Evolutionary conservation across 208 protist species (phyloP), one percentile per base, ranked within the genome.

Genomic region (Trypanosoma caninum): DNA sequence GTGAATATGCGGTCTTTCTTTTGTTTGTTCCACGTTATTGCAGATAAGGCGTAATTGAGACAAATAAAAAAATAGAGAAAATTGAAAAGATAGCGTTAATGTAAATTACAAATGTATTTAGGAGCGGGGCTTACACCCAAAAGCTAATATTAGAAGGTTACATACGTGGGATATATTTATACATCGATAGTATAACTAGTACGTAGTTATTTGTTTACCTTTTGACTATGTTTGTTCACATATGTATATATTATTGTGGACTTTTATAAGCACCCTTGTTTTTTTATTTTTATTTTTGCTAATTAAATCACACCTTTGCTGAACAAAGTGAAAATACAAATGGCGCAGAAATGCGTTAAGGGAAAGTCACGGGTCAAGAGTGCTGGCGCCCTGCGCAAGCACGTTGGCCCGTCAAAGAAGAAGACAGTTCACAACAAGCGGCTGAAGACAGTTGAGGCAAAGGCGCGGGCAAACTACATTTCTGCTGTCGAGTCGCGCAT

Each of bases 391-490:
- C 51, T 87, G 38, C 83, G 89, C 53, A 95, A 95, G 71, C 77
- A 90, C 52, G 86, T 93, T 2, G 89, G 89, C 1, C 77, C 84
- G 48, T 71, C 89, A 0, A 87, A 87, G 58, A 85, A 87, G 64
- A 93, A 93, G 73, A 78, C 62, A 0, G 87, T 85, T 14, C 73
- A 62, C 63, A 87, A 69, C 9, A 95, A 95, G 54, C 59, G 67
- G 0, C 74, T 65, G 40, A 81, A 87, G 54, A 76, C 77, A 9
- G 41, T 82, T 1, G 73, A 84, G 59, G 59, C 64, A 25, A 82
- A 87, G 61, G 89, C 89, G 1, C 60, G 73, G 22, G 81, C 85
- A 30, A 85, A 89, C 66, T 95, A 93, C 67, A 89, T 88, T 65
- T 82, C 70, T 27, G 55, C 69, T 27, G 84, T 95, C 3, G 89